Evolutionary conservation across 192 early-diverging fungal species (phyloP), one percentile per base, ranked within the genome.

Genomic region (Entophlyctis luteolus): DNA sequence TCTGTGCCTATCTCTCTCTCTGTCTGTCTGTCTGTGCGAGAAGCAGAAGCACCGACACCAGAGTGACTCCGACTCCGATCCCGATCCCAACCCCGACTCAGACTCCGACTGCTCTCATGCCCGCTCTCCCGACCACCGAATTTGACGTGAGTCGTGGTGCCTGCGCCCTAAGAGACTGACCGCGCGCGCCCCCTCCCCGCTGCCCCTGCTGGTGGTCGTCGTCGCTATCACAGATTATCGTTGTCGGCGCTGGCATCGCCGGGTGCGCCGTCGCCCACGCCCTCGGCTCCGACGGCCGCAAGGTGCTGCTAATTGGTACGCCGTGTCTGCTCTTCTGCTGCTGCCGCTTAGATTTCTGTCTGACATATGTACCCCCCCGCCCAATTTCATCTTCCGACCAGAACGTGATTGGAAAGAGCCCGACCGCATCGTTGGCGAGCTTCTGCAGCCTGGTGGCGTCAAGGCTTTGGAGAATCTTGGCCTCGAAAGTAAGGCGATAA

Each of bases 391-490:
- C 18, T 65, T 28, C 1, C 22, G 62, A 22, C 57, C 83, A 60
- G 96, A 99, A 71, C 81, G 94, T 63, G 94, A 93, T 73, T 86
- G 93, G 84, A 81, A 50, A 62, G 91, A 97, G 72, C 96, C 96
- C 1, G 94, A 99, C 77, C 90, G 96, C 45, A 97, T 99, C 65
- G 96, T 99, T 23, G 96, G 96, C 31, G 96, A 99, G 75, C 77
- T 97, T 32, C 79, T 99, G 74, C 96, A 99, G 75, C 96, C 96
- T 16, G 89, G 94, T 6, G 96, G 96, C 54, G 83, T 91, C 53
- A 82, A 87, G 65, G 91, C 93, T 22, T 77, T 99, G 31, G 75
- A 84, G 48, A 59, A 78, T 48, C 79, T 98, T 5, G 94, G 93
- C 4, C 75, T 98, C 5, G 79, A 77, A 62, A 78, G 82, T 82